Conservation (phyloP, 805 yeast species). For the Cyberlindnera maritima region DNA sequence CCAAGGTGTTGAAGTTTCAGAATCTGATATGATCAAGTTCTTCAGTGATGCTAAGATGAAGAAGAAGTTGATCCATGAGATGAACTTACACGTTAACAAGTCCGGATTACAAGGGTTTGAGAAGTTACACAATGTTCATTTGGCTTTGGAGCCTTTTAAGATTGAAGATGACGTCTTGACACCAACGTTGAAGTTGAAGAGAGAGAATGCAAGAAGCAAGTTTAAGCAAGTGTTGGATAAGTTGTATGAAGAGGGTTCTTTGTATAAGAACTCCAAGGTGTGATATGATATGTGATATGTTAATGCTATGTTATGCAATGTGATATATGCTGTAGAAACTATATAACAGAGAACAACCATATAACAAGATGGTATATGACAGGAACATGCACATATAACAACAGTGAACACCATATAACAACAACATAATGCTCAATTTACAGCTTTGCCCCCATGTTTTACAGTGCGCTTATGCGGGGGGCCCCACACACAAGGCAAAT, state of each 20-base stretch:
- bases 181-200: conserved; percentile 59
- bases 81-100: conserved; percentile 6
- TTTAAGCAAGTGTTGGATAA: conserved; percentile 39
- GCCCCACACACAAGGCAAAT: too few relatives aligned
- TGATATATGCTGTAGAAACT: too few relatives aligned
- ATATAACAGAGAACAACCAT: too few relatives aligned
- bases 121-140: conserved; percentile 50
- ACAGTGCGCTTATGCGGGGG: too few relatives aligned
- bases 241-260: conserved; percentile 50
- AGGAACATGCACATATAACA: too few relatives aligned
- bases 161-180: conserved; percentile 60
- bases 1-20: conserved; percentile 4
- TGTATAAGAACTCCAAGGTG: conserved; percentile 17
- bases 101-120: conserved; percentile 39
- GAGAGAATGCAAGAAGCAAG: conserved; percentile 44
- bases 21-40: conserved; percentile 2
- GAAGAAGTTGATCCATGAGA: conserved; percentile 7
- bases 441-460: too few relatives aligned
- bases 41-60: conserved; percentile 5
- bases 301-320: too few relatives aligned
- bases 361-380: too few relatives aligned
- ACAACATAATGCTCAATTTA: too few relatives aligned
- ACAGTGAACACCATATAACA: too few relatives aligned
- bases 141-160: conserved; percentile 57
- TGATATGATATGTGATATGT: too few relatives aligned